Evolutionary conservation across 306 rosid species (phyloP).

Genomic region (Vigna angularis): DNA sequence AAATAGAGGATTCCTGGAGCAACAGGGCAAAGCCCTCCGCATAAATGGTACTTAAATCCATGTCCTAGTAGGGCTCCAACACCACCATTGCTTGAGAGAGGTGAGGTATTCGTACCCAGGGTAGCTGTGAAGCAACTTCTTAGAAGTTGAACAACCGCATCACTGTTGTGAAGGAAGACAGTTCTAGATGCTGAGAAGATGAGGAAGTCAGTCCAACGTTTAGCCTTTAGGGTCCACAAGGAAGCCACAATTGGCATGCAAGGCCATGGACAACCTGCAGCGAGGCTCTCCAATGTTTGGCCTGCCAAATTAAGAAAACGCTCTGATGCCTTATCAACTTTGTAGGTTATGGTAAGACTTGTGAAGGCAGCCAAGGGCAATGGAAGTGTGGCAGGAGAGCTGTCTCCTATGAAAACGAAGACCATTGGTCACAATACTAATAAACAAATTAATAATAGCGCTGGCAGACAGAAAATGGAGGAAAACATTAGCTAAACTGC

Average conservation of each 20-base stretch:
- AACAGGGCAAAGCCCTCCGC: slow-evolving; percentile 81
- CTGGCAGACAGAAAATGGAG: slow-evolving; percentile 35
- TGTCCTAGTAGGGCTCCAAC: slow-evolving; percentile 95
- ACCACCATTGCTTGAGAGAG: slow-evolving; percentile 76
- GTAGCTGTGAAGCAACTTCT: slow-evolving; percentile 94
- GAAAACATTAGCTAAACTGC: slow-evolving; percentile 29
- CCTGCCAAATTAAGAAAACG: slow-evolving; percentile 92
- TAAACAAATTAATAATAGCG: slow-evolving; percentile 14
- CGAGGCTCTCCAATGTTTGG: slow-evolving; percentile 88
- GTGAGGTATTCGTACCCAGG: slow-evolving; percentile 73
- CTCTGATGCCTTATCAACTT: slow-evolving; percentile 80
- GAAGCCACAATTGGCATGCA: slow-evolving; percentile 99
- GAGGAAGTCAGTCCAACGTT: slow-evolving; percentile 92
- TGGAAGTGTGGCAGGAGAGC: slow-evolving; percentile 94
- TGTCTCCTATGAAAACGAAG: slow-evolving; percentile 63
- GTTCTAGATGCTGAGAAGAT: slow-evolving; percentile 91
- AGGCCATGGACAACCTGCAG: slow-evolving; percentile 99
- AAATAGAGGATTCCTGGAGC: slow-evolving; percentile 96
- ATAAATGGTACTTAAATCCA: slow-evolving; percentile 78
- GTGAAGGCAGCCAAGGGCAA: slow-evolving; percentile 97
- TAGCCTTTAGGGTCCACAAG: slow-evolving; percentile 98
- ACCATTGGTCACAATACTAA: slow-evolving; percentile 32
- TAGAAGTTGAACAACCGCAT: slow-evolving; percentile 83
- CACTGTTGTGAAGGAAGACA: slow-evolving; percentile 85
- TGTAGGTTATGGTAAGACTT: slow-evolving; percentile 94